phyloP scores from a whole-genome alignment of 352 stramenopile genomes.

The Pythium apleroticum region DNA sequence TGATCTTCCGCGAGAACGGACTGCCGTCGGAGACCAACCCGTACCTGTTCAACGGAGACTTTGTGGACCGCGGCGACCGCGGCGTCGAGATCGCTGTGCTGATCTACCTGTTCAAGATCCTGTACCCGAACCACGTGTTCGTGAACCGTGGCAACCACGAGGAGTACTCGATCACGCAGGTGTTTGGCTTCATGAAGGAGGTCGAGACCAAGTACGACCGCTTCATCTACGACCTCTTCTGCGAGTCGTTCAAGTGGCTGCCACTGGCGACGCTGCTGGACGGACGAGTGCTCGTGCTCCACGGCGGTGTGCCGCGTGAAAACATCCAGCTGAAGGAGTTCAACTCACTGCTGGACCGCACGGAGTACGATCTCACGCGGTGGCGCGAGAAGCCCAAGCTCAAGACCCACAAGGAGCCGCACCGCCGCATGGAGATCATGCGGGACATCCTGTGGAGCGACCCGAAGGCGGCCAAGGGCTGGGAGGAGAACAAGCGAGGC shows the following conservation, averaged over 20 bases:
- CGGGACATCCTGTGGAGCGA: conserved; percentile 85
- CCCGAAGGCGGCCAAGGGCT: conserved; percentile 60
- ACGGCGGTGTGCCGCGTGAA: conserved; percentile 79
- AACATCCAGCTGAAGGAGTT: conserved; percentile 53
- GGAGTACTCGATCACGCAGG: conserved; percentile 81
- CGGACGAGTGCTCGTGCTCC: conserved; percentile 68
- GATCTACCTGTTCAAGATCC: conserved; percentile 80
- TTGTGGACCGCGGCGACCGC: conserved; percentile 80
- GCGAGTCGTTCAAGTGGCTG: conserved; percentile 75
- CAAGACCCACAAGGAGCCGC: conserved; percentile 45
- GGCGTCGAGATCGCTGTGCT: conserved; percentile 80
- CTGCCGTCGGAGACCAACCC: conserved; percentile 69
- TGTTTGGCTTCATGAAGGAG: conserved; percentile 89
- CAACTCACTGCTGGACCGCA: conserved; percentile 56
- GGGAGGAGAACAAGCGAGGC: conserved; percentile 80
- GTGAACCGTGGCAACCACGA: conserved; percentile 89
- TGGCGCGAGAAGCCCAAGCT: conserved; percentile 65
- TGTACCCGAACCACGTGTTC: conserved; percentile 71
- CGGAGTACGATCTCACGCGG: conserved; percentile 73
- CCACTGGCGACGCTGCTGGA: conserved; percentile 77
- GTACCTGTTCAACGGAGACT: conserved; percentile 88
- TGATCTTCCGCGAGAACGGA: conserved; percentile 86
- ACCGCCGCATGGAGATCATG: conserved; percentile 71
- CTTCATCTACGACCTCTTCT: conserved; percentile 80
- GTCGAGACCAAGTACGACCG: conserved; percentile 82